Evolutionary conservation across 495 filamentous ascomycete genomes (phyloP).

Genomic region (Tuber aestivum): DNA sequence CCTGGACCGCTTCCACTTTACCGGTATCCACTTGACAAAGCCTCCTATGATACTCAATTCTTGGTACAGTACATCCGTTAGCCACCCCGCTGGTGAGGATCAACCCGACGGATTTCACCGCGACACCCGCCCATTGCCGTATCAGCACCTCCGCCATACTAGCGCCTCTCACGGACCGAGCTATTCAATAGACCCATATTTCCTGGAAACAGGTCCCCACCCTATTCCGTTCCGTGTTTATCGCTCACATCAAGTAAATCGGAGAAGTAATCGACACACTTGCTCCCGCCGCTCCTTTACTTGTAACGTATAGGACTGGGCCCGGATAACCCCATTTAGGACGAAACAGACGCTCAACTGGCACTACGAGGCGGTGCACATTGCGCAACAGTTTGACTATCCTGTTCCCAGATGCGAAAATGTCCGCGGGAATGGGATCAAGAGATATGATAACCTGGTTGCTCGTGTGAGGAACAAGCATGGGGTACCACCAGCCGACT

Average conservation of each 20-base stretch:
- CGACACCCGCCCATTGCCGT: neutral
- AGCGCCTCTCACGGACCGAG: neutral
- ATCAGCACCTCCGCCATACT: neutral
- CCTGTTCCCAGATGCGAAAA: neutral
- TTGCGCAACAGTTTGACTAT: neutral
- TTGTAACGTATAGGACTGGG: neutral
- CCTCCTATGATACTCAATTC: neutral
- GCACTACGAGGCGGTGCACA: neutral
- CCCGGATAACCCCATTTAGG: neutral
- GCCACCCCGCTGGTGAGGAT: neutral
- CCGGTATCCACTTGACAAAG: neutral
- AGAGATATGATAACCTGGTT: slow-evolving; percentile 5
- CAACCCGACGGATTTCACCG: too few species aligned
- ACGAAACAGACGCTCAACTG: neutral
- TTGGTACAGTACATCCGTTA: neutral
- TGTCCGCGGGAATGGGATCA: neutral
- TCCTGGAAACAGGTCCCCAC: neutral
- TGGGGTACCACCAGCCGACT: neutral
- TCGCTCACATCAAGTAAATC: neutral
- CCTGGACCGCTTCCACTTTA: neutral
- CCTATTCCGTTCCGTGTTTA: neutral
- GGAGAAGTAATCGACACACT: neutral
- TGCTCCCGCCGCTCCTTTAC: neutral
- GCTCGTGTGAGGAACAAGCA: slow-evolving; percentile 5
- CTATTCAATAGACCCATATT: neutral